Evolutionary conservation across 768 basidiomycete species (phyloP), one percentile per base, ranked within the genome.

Genomic region (Podaxis sp.): DNA sequence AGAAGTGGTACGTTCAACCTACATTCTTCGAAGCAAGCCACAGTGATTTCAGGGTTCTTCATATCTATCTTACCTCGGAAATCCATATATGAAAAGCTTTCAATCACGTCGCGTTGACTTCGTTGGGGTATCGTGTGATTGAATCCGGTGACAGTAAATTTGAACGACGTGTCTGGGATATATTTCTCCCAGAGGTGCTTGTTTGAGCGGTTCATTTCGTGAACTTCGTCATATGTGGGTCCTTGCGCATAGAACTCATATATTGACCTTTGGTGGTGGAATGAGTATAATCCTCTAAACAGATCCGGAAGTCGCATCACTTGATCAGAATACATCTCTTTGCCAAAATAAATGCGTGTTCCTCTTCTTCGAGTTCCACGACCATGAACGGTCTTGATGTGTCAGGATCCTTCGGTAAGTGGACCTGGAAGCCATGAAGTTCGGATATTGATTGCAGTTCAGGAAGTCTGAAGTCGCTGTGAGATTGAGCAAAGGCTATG

Each of bases 11-110:
- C 4, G 40, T n/a, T 22, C 30, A 38, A 75, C 86, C 65, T 64
- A 95, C 95, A 96, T 77, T 96, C 95, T 79, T 97, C 96, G 59
- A 90, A 92, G 56, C 89, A 86, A 0, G 85, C 84, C 26, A 93
- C 76, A 8, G 81, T 82, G 33, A 94, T 83, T 49, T 94, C 86
- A 0, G 96, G 92, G 49, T 79, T 79, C 65, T 87, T 88, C 84
- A 99, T 84, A 59, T 91, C 86, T 67, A 97, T 93, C 67, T 84
- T 84, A 12, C 95, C 95, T 62, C 81, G 73, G 65, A 95, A 88
- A 19, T 77, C 86, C 90, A 98, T 94, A 71, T 93, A 97, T 2
- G 82, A 74, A 73, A 99, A 98, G 66, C 81, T 82, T 70, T 95
- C 88, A 49, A 96, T 85, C 48, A 92, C 78, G 13, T 83, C 76